Base-by-base conservation (phyloP, 495 filamentous ascomycete species). In the Penicillium malachiteum region DNA sequence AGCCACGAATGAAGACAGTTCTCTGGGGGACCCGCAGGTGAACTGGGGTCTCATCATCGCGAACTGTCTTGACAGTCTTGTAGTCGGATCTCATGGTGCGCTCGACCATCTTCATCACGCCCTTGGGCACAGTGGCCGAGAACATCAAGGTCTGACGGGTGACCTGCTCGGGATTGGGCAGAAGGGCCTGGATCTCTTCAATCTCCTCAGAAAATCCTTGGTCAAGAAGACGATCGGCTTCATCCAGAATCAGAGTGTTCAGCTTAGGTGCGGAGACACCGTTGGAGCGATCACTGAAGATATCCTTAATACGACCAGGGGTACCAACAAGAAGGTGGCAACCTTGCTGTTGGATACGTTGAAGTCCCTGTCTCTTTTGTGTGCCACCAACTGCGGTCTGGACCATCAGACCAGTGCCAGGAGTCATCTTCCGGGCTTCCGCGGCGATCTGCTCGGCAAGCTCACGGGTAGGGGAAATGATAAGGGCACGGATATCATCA, bases 381-480 rank as follows among this genome's bases (percentile, higher is more conserved):
- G 89, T 92, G 14, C 94, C 94, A 65, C 94, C 94, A 10, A 97
- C 94, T 37, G 92, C 95, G 38, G 84, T 83, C 71, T 96, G 91
- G 21, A 96, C 87, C 16, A 86, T 70, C 33, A 98, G 69, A 7
- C 84, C 82, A 0, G 90, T 95, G 50, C 79, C 74, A 7, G 38
- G 40, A 4, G 81, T 80, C n/a, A 97, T 65, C 66, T 86, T 93
- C 41, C 57, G 72, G 3, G 94, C 92, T 66, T 98, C 94, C 0
- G 72, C 83, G 10, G 87, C 89, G 60, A 98, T 97, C 74, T 98
- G 94, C 68, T 96, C 90, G 4, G 94, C 94, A 57, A 98, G 80
- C 73, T 98, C 94, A 54, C 94, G 84, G 16, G 94, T 98, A 8
- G 94, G 94, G 0, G 95, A 97, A 56, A 98, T 84, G 65, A 98